Base-by-base conservation (phyloP, 106 monocot genomes). In the Dendrobium catenatum region DNA sequence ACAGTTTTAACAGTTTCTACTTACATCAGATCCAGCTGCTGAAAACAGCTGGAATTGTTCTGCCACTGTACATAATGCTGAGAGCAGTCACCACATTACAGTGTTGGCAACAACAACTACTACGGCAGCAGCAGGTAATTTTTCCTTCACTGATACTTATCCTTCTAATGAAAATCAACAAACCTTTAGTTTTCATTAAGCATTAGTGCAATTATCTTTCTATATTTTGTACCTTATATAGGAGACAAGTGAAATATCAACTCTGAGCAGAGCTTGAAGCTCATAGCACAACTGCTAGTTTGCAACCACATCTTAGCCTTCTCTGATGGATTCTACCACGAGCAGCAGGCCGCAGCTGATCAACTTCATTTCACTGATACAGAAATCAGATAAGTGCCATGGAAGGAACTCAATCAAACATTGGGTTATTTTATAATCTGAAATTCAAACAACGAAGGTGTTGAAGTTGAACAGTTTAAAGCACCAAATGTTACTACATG, bases 41-140 rank as follows among this genome's bases (percentile, higher is more conserved):
- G 83, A 91, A 89, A 68, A 89, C 84, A 73, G 85, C 80, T 58
- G 94, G 85, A 26, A 83, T 91, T 82, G 68, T 89, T 40, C 77
- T 94, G 20, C 94, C 94, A 1, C 16, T 91, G 46, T 94, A 86
- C 78, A 82, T 91, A 27, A 86, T 94, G 80, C 75, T 85, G 55
- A 86, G 82, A 70, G 85, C 90, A 43, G 70, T 89, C 29, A 85
- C 80, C 8, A 64, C 76, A 17, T 90, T 92, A 59, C 81, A 91
- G 37, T 78, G 68, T 26, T 78, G 86, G 22, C 86, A 88, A 19
- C 81, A 81, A 7, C 92, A 80, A n/a, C 85, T 66, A 26, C 64
- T 24, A 10, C 24, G 15, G 26, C 26, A 24, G 61, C 55, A 55
- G 55, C 15, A 11, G 18, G 9, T n/a, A 83, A 79, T 79, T 85